Evolutionary conservation across 768 basidiomycete species (phyloP), one percentile per base, ranked within the genome.

Genomic region (Dacryopinax primogenitus): DNA sequence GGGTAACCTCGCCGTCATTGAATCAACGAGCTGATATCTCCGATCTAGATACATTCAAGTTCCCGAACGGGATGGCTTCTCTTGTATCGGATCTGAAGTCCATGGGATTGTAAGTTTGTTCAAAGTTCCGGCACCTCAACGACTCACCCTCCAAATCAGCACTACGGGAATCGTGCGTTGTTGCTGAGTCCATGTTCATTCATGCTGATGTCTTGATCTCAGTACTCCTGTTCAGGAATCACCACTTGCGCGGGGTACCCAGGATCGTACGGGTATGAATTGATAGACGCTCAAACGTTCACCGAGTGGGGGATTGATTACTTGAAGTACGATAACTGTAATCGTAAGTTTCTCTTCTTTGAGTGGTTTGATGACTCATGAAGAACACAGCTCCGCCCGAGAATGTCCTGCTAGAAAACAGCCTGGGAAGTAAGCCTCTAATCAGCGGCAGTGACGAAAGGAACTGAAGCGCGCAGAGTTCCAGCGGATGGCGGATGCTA

Each of bases 211-310:
- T 30, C 26, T 62, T 21, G 28, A 15, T 37, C 66, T 34, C 51
- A 84, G 84, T 86, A 86, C 67, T 82, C 84, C 66, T 84, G 85
- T 68, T 79, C 85, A 0, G 85, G 85, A 21, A 86, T 84, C 85
- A 84, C 80, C 69, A 86, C 85, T 28, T 86, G 85, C 64, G 78
- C 80, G 47, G 66, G 80, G 12, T 86, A 85, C 70, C 85, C 85
- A 23, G 85, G 85, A 21, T 86, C 85, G 3, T 86, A 78, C 73
- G 76, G 79, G 70, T 84, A 86, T 65, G 85, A 86, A 72, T 82
- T 76, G 23, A 78, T 81, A 82, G 80, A 18, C 23, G 71, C 82
- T 0, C 72, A 76, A 23, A 82, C 82, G 3, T 84, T 80, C 69
- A 75, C 69, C 67, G 79, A 82, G 58, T 86, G 85, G 85, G 84